Evolutionary conservation across 148 eudicot genomes (phyloP).

Genomic region (Gaultheria prostrata): DNA sequence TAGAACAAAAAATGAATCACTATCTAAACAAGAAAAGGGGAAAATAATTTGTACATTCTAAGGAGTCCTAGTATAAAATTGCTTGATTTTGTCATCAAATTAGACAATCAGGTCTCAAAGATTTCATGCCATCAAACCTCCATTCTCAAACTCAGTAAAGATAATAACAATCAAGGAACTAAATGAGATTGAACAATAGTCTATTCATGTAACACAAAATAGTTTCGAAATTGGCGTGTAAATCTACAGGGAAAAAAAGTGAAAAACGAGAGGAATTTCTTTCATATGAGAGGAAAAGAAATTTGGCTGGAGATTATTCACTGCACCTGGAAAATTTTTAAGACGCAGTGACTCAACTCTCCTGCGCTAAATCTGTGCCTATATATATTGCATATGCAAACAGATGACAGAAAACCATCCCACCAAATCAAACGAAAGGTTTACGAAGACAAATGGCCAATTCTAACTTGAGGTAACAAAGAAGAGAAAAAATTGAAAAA

Average conservation of each 20-base stretch:
- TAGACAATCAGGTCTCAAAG: slow-evolving; percentile 56
- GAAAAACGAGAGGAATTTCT: background rate
- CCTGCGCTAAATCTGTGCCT: slow-evolving; percentile 30
- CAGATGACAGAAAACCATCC: slow-evolving; percentile 4
- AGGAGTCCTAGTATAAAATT: too few relatives aligned
- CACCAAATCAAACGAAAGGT: background rate
- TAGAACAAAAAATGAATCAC: too few relatives aligned
- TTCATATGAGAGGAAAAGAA: background rate
- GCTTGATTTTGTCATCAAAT: too few relatives aligned
- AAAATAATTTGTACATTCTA: too few relatives aligned
- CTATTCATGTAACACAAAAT: background rate
- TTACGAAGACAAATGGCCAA: too few relatives aligned
- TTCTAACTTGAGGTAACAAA: too few relatives aligned
- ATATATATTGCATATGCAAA: background rate
- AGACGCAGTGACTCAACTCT: slow-evolving; percentile 51
- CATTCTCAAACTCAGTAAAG: background rate
- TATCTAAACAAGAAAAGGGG: too few relatives aligned
- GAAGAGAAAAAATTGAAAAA: too few relatives aligned
- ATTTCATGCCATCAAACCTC: slow-evolving; percentile 43
- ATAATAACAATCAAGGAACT: background rate
- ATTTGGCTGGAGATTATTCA: slow-evolving; percentile 38
- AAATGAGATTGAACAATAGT: background rate
- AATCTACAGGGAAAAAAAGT: background rate
- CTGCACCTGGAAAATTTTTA: slow-evolving; percentile 26
- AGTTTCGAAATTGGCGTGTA: background rate